Evolutionary conservation across 805 yeast genomes (phyloP).

Genomic region (Yamadazyma scolyti): DNA sequence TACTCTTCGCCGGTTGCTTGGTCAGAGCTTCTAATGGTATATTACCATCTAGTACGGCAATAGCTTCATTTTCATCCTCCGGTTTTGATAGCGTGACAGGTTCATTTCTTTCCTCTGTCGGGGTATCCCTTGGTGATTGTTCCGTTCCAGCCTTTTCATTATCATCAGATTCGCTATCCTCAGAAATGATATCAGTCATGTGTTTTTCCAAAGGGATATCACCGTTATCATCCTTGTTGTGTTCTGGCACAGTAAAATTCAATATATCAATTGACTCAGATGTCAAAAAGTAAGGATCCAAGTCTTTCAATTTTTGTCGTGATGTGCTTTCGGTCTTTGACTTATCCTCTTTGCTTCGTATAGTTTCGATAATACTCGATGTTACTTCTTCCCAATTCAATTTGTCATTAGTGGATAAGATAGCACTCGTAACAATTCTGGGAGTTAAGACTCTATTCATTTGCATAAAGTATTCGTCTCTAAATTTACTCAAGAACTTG

Average conservation of each 20-base stretch:
- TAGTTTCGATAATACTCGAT: conserved; percentile 28
- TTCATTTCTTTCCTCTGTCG: background rate
- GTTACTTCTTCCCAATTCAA: conserved; percentile 25
- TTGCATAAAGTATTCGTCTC: conserved; percentile 9
- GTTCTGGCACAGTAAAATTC: conserved; percentile 2
- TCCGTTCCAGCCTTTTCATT: background rate
- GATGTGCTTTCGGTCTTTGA: conserved; percentile 30
- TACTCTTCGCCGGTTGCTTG: conserved; percentile 1
- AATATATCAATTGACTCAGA: conserved; percentile 37
- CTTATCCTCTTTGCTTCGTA: conserved; percentile 28
- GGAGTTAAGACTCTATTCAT: background rate
- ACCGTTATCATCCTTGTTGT: too few species aligned
- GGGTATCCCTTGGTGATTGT: background rate
- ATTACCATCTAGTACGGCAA: background rate
- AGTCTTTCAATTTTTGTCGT: conserved; percentile 38
- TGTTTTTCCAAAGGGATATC: too few species aligned
- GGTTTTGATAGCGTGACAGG: background rate
- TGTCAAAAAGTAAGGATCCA: conserved; percentile 51
- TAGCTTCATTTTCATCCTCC: background rate
- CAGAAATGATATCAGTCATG: background rate
- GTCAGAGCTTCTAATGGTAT: too few species aligned
- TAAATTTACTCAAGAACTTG: conserved; percentile 28
- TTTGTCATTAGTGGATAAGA: conserved; percentile 3
- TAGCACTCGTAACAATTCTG: conserved; percentile 2
- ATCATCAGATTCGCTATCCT: background rate